phyloP scores from a whole-genome alignment of 73 alveolate genomes.

The Paraurostyla sp. region DNA sequence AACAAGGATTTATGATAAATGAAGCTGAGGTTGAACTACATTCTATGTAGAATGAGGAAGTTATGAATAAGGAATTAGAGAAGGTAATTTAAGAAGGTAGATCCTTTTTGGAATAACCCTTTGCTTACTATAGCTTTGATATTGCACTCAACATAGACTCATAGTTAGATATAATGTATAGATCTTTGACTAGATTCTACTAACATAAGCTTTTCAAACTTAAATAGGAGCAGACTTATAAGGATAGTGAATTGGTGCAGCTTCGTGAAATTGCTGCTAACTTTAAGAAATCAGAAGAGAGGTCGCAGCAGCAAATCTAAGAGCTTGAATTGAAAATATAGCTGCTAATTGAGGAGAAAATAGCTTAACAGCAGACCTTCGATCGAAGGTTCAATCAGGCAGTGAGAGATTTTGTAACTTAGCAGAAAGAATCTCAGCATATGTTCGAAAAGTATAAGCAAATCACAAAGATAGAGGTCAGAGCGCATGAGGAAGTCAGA shows the following conservation, averaged over 20 bases:
- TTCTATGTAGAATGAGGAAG: neutral
- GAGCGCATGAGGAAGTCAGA: slow-evolving; percentile 25
- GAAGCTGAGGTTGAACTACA: no score
- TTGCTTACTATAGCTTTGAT: neutral
- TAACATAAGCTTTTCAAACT: neutral
- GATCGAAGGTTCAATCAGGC: neutral
- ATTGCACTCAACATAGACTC: neutral
- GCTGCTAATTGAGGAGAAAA: neutral
- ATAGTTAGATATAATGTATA: neutral
- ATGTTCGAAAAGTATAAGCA: neutral
- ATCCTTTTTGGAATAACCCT: neutral
- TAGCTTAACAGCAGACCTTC: neutral
- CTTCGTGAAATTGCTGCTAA: neutral
- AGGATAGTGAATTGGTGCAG: neutral
- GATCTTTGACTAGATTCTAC: neutral
- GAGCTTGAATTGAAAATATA: slow-evolving; percentile 17
- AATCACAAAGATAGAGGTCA: neutral
- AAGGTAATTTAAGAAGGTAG: neutral
- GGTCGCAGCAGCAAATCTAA: neutral
- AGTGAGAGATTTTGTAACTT: neutral
- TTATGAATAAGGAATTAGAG: neutral
- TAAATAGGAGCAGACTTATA: neutral
- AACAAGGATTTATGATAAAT: no score
- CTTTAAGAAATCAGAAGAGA: slow-evolving; percentile 5
- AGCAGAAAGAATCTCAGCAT: neutral